Evolutionary conservation across 2,329 filamentous ascomycete species (phyloP), one percentile per base, ranked within the genome.

Genomic region (Chrysoporthe cubensis): DNA sequence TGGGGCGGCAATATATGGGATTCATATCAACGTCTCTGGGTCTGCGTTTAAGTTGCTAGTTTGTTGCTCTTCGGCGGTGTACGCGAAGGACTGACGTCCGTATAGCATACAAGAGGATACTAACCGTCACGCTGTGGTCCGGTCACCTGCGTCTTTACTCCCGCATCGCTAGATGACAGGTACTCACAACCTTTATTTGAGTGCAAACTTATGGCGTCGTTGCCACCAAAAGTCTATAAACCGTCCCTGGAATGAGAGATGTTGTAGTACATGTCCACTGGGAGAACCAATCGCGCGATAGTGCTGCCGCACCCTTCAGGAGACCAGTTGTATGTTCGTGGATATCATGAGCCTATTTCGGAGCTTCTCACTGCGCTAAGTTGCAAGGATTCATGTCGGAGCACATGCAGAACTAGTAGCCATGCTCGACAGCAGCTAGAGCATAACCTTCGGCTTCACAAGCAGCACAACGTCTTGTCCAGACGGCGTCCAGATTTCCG

Each of bases 391-490:
- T 11, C 46, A 50, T 54, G 13, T 21, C 11, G 18, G 18, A n/a
- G 3, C 13, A 62, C 59, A 18, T 37, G 50, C 59, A 69, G 43
- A 65, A 69, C 52, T 69, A 61, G 21, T 56, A 62, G 37, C 65
- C 65, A 21, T 65, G 52, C 46, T 69, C 68, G 1, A 68, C 46
- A 16, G 58, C 65, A 2, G 65, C 68, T 42, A 67, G 58, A 43
- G 44, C 54, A 58, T 62, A 69, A 2, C 62, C 65, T 21, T 69
- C 59, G 5, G 37, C 18, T 26, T 62, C 56, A 50, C 67, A 66
- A 37, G 63, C 59, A 37, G 26, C 44, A 1, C 61, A 59, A 37
- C 64, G 66, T 4, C 34, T 52, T 18, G 67, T 57, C 7, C 34
- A 59, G 59, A 50, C 59, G 18, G 18, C 9, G 18, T 66, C 52